phyloP scores from a whole-genome alignment of 2,329 filamentous ascomycete genomes.

The Cladorrhinum sp. region DNA sequence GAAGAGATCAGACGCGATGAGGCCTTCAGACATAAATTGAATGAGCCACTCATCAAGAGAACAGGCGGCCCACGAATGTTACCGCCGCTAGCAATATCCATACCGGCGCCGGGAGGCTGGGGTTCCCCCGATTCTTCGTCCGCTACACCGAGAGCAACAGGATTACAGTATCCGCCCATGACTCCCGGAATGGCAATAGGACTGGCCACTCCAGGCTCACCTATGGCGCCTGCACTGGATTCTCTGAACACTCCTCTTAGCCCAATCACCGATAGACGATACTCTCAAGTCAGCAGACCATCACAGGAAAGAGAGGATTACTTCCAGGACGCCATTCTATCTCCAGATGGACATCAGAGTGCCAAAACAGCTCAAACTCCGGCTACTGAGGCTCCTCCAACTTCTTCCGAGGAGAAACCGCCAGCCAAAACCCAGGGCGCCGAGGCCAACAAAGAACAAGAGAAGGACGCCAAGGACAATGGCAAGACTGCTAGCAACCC shows the following conservation, averaged over 20 bases:
- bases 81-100: slow-evolving; percentile 57
- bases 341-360: slow-evolving; percentile 44
- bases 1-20: slow-evolving; percentile 86
- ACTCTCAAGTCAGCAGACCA: slow-evolving; percentile 55
- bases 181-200: slow-evolving; percentile 79
- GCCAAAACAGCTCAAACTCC: slow-evolving; percentile 48
- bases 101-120: slow-evolving; percentile 41
- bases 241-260: slow-evolving; percentile 42
- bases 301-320: slow-evolving; percentile 71
- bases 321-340: slow-evolving; percentile 63
- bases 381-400: slow-evolving; percentile 30
- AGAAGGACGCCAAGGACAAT: slow-evolving; percentile 45
- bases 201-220: slow-evolving; percentile 62
- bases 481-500: slow-evolving; percentile 59
- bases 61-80: slow-evolving; percentile 53
- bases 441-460: slow-evolving; percentile 44
- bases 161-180: slow-evolving; percentile 56
- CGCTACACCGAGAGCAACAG: slow-evolving; percentile 64
- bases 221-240: slow-evolving; percentile 49
- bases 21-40: slow-evolving; percentile 64
- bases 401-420: slow-evolving; percentile 29
- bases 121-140: slow-evolving; percentile 43
- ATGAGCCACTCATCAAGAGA: slow-evolving; percentile 60
- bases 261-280: slow-evolving; percentile 51
- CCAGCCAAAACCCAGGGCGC: slow-evolving; percentile 35